Conservation (phyloP, 306 rosid species). For the Biancaea sappan region DNA sequence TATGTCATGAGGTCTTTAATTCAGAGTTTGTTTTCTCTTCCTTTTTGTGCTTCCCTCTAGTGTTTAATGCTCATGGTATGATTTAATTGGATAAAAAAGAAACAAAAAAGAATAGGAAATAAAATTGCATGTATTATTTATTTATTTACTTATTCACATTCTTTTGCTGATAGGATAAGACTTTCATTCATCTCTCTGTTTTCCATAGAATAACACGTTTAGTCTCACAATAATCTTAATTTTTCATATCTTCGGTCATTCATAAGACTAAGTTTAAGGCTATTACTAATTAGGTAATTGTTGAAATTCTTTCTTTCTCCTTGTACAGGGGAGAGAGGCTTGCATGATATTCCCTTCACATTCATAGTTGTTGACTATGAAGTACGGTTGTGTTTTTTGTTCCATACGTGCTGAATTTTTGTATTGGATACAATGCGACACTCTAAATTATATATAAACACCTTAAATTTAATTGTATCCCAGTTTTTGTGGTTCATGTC, state of each 20-base stretch:
- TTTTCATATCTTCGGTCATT: conserved; percentile 2
- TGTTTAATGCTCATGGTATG: background rate
- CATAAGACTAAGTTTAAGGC: conserved; percentile 2
- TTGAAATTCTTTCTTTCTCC: background rate
- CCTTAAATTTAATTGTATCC: background rate
- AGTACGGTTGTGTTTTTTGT: background rate
- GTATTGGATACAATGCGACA: background rate
- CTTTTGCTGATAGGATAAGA: background rate
- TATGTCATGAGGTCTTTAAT: background rate
- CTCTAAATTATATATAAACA: background rate
- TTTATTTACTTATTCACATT: too few relatives aligned
- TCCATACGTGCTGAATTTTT: background rate
- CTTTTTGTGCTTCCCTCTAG: too few relatives aligned
- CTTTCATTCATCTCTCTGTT: background rate
- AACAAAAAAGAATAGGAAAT: background rate
- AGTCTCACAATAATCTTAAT: background rate
- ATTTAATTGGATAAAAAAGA: background rate
- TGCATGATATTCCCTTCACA: background rate
- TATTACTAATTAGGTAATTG: background rate
- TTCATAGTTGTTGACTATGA: background rate
- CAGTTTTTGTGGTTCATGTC: too few relatives aligned
- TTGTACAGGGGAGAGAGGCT: background rate
- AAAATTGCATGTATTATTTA: background rate
- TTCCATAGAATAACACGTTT: background rate
- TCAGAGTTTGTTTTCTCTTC: background rate